Evolutionary conservation across 371 early-diverging fungal genomes (phyloP).

Genomic region (Ecytonucleospora hepatopenaei): DNA sequence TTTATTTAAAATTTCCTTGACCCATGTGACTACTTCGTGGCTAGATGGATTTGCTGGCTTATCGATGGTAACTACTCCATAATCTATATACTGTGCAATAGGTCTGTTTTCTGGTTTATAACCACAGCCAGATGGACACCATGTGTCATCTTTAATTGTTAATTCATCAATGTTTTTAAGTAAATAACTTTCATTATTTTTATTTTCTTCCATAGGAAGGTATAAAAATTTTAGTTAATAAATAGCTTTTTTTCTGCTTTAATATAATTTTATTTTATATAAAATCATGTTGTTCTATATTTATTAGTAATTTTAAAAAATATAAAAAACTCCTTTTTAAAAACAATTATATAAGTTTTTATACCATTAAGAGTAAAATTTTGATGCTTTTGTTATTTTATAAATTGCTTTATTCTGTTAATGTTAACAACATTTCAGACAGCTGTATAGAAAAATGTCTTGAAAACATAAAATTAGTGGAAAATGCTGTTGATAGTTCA

Average conservation of each 20-base stretch:
- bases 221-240: background rate
- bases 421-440: too few relatives aligned
- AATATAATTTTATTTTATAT: background rate
- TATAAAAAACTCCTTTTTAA: too few relatives aligned
- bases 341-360: too few relatives aligned
- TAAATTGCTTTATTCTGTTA: too few relatives aligned
- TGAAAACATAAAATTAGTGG: too few relatives aligned
- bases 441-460: too few relatives aligned
- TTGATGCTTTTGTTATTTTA: too few relatives aligned
- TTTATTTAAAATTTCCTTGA: slow-evolving; percentile 86
- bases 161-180: slow-evolving; percentile 82
- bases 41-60: slow-evolving; percentile 98
- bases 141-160: slow-evolving; percentile 84
- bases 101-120: slow-evolving; percentile 83
- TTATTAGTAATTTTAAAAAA: too few relatives aligned
- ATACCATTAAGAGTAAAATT: too few relatives aligned
- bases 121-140: slow-evolving; percentile 87
- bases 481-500: too few relatives aligned
- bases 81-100: slow-evolving; percentile 67
- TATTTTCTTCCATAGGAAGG: background rate
- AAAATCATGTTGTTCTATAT: too few relatives aligned
- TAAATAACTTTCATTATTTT: slow-evolving; percentile 36
- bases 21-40: slow-evolving; percentile 99
- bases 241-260: background rate
- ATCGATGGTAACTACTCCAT: slow-evolving; percentile 91